phyloP scores from a whole-genome alignment of 2,329 filamentous ascomycete species.

The Didymosphaeria variabile region DNA sequence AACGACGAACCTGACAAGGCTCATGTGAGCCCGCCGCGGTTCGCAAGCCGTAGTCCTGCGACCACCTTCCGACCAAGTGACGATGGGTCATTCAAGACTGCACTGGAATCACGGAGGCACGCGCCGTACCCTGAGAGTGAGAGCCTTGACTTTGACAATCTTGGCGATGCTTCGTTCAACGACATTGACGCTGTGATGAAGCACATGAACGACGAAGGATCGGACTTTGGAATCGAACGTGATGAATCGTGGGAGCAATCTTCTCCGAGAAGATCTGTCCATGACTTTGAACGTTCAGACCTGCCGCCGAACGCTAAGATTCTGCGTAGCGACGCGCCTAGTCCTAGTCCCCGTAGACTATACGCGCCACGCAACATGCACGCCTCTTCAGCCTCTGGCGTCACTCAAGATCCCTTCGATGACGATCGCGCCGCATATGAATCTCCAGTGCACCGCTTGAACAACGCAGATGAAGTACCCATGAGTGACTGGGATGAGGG shows the following conservation, averaged over 20 bases:
- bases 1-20: slow-evolving; percentile 34
- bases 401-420: slow-evolving; percentile 66
- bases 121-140: slow-evolving; percentile 48
- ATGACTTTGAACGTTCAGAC: slow-evolving; percentile 43
- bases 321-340: slow-evolving; percentile 75
- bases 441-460: slow-evolving; percentile 69
- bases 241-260: slow-evolving; percentile 53
- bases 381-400: slow-evolving; percentile 44
- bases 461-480: slow-evolving; percentile 69
- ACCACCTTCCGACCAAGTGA: slow-evolving; percentile 53
- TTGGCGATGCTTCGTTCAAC: slow-evolving; percentile 67
- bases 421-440: slow-evolving; percentile 68
- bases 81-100: slow-evolving; percentile 51
- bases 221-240: slow-evolving; percentile 77
- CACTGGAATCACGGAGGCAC: slow-evolving; percentile 44
- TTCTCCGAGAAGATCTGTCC: slow-evolving; percentile 43
- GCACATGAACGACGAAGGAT: slow-evolving; percentile 78
- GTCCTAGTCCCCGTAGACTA: slow-evolving; percentile 72
- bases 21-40: slow-evolving; percentile 28
- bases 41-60: slow-evolving; percentile 47
- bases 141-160: slow-evolving; percentile 46
- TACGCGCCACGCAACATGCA: slow-evolving; percentile 38
- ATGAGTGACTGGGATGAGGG: slow-evolving; percentile 93
- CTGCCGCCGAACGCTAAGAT: slow-evolving; percentile 53
- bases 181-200: slow-evolving; percentile 95